Evolutionary conservation across 1,284 basidiomycete species (phyloP), one percentile per base, ranked within the genome.

Genomic region (Volvariella surrecta): DNA sequence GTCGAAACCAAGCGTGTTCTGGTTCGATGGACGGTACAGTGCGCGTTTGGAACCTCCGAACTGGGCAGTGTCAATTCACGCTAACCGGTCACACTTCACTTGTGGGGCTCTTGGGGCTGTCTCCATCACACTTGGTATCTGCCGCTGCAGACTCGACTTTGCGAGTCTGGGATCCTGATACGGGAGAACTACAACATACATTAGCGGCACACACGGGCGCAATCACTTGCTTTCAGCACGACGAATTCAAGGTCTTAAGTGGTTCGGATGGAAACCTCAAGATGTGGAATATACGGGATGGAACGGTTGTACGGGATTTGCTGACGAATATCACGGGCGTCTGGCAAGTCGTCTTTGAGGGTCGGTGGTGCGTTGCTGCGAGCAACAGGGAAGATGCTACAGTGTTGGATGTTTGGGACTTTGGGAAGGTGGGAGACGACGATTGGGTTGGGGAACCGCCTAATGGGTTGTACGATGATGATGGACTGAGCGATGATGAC

Each of bases 11-110:
- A 56, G 90, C 89, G 24, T 90, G 88, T 49, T 96, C 93, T 1
- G 93, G 93, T 3, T 96, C 93, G 1, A 94, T 96, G 91, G 93
- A 96, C 60, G 87, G 90, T 43, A 93, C 90, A 2, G 92, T 96
- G 51, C 86, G 89, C 43, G 79, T 97, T 28, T 97, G 93, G 93
- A 86, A 88, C 53, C 67, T 93, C 21, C 74, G 73, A 37, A 89
- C 76, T 1, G 93, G 93, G 1, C 72, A 82, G 55, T 88, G 83
- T 50, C 73, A 84, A 32, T 81, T 89, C 55, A 82, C 82, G 1
- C 71, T 97, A 13, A 79, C 79, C 0, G 91, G 91, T 0, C 90
- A 94, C 57, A 91, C 86, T 0, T 92, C 90, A 4, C 75, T 94
- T 20, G 90, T 94, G 24, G 91, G 90, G 9, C 69, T 94, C 0